Conservation (phyloP, 2,329 filamentous ascomycete species). For the Cladosporium sp. region DNA sequence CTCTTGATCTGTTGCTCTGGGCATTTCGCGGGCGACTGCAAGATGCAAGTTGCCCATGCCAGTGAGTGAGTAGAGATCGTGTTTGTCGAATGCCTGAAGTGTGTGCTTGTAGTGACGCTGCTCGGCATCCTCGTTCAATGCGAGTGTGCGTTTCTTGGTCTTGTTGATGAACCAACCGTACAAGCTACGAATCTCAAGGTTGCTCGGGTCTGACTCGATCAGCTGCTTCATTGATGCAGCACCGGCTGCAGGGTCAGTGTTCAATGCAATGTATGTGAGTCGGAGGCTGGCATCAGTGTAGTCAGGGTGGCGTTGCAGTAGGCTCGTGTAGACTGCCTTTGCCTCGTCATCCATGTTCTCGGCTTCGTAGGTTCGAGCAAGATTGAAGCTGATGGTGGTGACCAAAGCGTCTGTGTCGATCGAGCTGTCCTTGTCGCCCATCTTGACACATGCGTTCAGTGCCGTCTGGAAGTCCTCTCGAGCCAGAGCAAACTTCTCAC, state of each 20-base stretch:
- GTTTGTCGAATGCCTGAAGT: conserved; percentile 90
- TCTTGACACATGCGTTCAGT: conserved; percentile 79
- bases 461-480: conserved; percentile 91
- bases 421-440: conserved; percentile 67
- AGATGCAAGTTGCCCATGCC: conserved; percentile 98
- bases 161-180: conserved; percentile 96
- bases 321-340: conserved; percentile 80
- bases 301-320: conserved; percentile 78
- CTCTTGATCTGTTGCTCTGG: conserved; percentile 81
- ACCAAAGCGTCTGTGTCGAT: conserved; percentile 88
- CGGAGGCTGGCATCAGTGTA: conserved; percentile 91
- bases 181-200: conserved; percentile 86
- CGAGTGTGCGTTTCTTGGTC: conserved; percentile 76
- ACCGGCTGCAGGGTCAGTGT: conserved; percentile 77
- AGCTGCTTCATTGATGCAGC: conserved; percentile 82
- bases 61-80: conserved; percentile 93
- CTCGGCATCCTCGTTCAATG: conserved; percentile 85
- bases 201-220: conserved; percentile 77
- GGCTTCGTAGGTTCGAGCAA: conserved; percentile 89
- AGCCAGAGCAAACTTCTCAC: conserved; percentile 76
- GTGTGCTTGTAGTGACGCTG: conserved; percentile 96
- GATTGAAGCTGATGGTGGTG: conserved; percentile 95
- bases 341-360: conserved; percentile 79
- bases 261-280: conserved; percentile 84
- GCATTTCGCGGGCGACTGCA: conserved; percentile 87